phyloP scores from a whole-genome alignment of 2,329 filamentous ascomycete species.

The Colletotrichum echinochloae region DNA sequence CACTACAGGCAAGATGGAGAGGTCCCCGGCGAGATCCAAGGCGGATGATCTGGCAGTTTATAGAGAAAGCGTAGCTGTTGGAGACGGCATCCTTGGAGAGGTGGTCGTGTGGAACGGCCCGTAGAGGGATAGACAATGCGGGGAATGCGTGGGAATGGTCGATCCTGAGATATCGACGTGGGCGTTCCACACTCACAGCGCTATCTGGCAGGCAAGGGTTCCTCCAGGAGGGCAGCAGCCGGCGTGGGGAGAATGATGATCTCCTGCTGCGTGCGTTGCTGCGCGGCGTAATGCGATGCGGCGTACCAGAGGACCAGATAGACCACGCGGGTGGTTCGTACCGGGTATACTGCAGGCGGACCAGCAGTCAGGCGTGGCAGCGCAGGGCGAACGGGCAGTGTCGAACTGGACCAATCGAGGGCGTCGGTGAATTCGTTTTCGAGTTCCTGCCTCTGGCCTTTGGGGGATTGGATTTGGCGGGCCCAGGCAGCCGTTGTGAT shows the following conservation, averaged over 20 bases:
- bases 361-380: conserved; percentile 31
- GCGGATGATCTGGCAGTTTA: conserved; percentile 39
- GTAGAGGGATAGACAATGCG: conserved; percentile 39
- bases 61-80: conserved; percentile 38
- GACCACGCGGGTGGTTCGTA: conserved; percentile 30
- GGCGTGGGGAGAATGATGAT: conserved; percentile 35
- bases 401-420: conserved; percentile 38
- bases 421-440: conserved; percentile 30
- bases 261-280: conserved; percentile 28
- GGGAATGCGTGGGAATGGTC: conserved; percentile 35
- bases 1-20: conserved; percentile 25
- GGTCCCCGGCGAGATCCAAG: conserved; percentile 33
- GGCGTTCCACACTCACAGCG: conserved; percentile 36
- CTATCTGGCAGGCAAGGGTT: conserved; percentile 38
- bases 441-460: conserved; percentile 43
- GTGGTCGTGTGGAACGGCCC: conserved; percentile 42
- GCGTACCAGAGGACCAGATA: conserved; percentile 27
- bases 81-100: conserved; percentile 42
- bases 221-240: conserved; percentile 26
- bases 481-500: conserved; percentile 55
- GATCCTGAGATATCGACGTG: conserved; percentile 37
- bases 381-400: conserved; percentile 35
- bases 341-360: conserved; percentile 36
- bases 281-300: conserved; percentile 33
- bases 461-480: conserved; percentile 49